Evolutionary conservation across 2,329 filamentous ascomycete genomes (phyloP).

Genomic region (Botrytis porri): DNA sequence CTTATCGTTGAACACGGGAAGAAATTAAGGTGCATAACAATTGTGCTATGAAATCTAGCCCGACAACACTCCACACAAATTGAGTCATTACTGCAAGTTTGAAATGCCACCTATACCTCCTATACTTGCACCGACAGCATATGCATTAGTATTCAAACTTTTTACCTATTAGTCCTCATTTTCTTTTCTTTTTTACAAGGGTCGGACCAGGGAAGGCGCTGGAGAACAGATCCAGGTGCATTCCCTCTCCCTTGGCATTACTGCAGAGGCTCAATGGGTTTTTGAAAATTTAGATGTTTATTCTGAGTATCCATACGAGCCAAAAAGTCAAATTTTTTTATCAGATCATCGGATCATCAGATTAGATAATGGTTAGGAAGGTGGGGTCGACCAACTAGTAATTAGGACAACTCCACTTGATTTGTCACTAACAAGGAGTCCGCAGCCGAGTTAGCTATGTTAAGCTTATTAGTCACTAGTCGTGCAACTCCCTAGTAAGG

Average conservation of each 20-base stretch:
- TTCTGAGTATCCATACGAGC: neutral
- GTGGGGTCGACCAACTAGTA: neutral
- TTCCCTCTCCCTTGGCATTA: neutral
- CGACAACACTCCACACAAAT: slow-evolving; percentile 8
- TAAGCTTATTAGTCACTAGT: neutral
- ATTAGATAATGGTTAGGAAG: slow-evolving; percentile 21
- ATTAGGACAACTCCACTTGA: neutral
- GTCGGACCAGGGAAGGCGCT: neutral
- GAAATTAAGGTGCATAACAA: neutral
- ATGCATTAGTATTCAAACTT: slow-evolving; percentile 2
- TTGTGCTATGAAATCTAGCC: neutral
- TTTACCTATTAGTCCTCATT: slow-evolving; percentile 1
- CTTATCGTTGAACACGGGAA: neutral
- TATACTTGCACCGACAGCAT: neutral
- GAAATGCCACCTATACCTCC: neutral
- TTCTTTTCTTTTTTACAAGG: neutral
- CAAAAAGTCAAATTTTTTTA: neutral
- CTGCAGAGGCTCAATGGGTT: neutral
- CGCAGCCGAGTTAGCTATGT: neutral
- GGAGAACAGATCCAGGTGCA: neutral
- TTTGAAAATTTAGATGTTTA: neutral
- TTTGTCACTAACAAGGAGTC: neutral
- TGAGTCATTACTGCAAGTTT: neutral
- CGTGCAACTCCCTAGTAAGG: neutral
- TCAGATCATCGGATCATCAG: slow-evolving; percentile 23